Evolutionary conservation across 139 green algal genomes (phyloP).

Genomic region (Coelastrella sp.): DNA sequence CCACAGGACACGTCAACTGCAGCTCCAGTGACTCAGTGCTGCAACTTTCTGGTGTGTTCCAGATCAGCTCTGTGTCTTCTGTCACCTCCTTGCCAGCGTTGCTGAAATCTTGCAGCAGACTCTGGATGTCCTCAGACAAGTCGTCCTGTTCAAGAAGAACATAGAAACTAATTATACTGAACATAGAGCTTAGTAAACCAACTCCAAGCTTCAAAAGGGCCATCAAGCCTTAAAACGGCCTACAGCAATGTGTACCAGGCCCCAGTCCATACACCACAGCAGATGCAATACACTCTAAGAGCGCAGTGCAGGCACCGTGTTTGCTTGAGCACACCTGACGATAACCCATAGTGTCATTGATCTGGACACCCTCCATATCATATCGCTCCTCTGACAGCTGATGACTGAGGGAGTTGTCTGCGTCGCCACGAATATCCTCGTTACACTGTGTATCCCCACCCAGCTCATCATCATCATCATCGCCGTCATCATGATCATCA

Average conservation of each 20-base stretch:
- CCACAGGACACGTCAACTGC: too few relatives aligned
- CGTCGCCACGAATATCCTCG: neutral
- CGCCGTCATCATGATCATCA: neutral
- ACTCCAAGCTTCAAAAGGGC: too few relatives aligned
- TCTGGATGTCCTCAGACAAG: slow-evolving; percentile 16
- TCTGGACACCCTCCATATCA: neutral
- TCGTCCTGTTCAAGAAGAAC: neutral
- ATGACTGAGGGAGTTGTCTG: neutral
- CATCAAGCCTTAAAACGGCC: too few relatives aligned
- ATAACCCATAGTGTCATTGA: slow-evolving; percentile 36
- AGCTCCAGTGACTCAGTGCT: too few relatives aligned
- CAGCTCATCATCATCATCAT: neutral
- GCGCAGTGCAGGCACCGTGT: too few relatives aligned
- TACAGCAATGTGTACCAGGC: too few relatives aligned
- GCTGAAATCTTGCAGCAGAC: slow-evolving; percentile 32
- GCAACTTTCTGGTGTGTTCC: too few relatives aligned
- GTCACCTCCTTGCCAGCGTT: neutral
- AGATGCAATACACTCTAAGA: too few relatives aligned
- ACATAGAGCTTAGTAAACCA: too few relatives aligned
- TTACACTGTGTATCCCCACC: neutral
- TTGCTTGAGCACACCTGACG: slow-evolving; percentile 32
- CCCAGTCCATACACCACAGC: too few relatives aligned
- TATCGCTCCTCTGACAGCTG: neutral
- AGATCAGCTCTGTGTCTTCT: slow-evolving; percentile 33
- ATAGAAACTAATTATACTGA: too few relatives aligned